A percentile compares a stretch with the other conserved stretches of the same genome.
Conservation (phyloP, 805 yeast species). For the Candida parachauliodes region DNA sequence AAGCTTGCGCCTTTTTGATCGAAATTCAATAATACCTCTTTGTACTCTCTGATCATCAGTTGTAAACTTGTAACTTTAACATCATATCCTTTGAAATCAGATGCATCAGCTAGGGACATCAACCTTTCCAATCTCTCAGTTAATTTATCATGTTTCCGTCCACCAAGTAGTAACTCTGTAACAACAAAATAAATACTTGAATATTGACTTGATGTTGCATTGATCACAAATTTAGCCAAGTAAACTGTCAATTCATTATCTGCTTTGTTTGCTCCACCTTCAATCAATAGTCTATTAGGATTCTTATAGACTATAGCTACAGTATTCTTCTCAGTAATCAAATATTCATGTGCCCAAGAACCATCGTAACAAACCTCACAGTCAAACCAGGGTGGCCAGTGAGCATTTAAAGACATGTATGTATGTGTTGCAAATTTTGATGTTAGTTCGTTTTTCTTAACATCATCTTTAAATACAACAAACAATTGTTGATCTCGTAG, state of each 20-base stretch:
- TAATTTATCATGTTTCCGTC: constrained; percentile 22
- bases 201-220: constrained; percentile 38
- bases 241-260: constrained; percentile 30
- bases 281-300: constrained; percentile 51
- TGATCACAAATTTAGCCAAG: constrained; percentile 35
- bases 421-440: constrained; percentile 43
- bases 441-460: constrained; percentile 24
- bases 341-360: constrained; percentile 22
- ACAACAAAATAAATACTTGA: constrained; percentile 31
- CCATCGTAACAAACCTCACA: constrained; percentile 61
- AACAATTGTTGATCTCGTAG: constrained; percentile 55
- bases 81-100: constrained; percentile 35
- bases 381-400: constrained; percentile 92
- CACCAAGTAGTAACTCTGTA: constrained; percentile 32
- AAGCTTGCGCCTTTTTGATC: constrained; percentile 29
- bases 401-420: constrained; percentile 49
- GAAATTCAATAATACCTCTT: constrained; percentile 37
- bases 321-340: constrained; percentile 32
- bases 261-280: constrained; percentile 14
- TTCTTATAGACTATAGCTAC: constrained; percentile 44
- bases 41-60: constrained; percentile 23
- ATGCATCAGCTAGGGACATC: constrained; percentile 31
- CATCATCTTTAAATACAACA: constrained; percentile 38
- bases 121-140: constrained; percentile 40
- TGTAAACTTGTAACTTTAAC: constrained; percentile 28